Base-by-base conservation (phyloP, 1,284 basidiomycete genomes). In the Xerocomus nothofagi region DNA sequence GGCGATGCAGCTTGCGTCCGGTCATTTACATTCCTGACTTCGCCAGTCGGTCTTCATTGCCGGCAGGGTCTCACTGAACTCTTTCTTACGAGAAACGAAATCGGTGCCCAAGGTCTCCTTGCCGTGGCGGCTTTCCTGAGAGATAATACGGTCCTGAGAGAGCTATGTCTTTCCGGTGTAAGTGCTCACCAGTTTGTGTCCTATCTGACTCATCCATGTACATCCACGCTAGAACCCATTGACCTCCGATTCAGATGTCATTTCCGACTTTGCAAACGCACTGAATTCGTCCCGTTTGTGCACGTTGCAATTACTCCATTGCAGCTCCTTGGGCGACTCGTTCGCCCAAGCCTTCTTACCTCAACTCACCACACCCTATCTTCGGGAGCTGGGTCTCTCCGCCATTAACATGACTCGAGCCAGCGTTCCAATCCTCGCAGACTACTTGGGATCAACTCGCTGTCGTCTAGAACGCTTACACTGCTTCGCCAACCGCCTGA, bases 141-240 rank as follows among this genome's bases (percentile, higher is more conserved):
- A 42, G 69, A 68, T 12, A 84, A 83, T 57, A 58, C 54, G 1
- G 56, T 66, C 21, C 57, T 87, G 31, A 73, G 71, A 56, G 74
- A 75, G 39, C 60, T 88, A 9, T 78, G 76, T 55, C 67, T 87
- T 26, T 80, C 81, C 59, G 77, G 80, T 46, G 85, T 86, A 57
- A 62, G 80, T 56, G 9, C 24, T 9, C 24, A 15, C 14, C 68
- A 69, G 17, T 78, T 80, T 57, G 54, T 59, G 36, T 21, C 20
- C 10, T 48, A 40, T 40, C 29, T 45, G 11, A 27, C 48, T 50
- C 36, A 55, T 36, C 7, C 27, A 51, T 40, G 10, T 30, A 18
- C 6, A 24, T 41, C 7, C 15, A 46, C 34, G 4, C 33, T 34
- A 69, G 66, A 69, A 71, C 47, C 55, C 59, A 44, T 42, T 69